Conservation (phyloP, 768 basidiomycete genomes). For the Wakefieldia striispora region DNA sequence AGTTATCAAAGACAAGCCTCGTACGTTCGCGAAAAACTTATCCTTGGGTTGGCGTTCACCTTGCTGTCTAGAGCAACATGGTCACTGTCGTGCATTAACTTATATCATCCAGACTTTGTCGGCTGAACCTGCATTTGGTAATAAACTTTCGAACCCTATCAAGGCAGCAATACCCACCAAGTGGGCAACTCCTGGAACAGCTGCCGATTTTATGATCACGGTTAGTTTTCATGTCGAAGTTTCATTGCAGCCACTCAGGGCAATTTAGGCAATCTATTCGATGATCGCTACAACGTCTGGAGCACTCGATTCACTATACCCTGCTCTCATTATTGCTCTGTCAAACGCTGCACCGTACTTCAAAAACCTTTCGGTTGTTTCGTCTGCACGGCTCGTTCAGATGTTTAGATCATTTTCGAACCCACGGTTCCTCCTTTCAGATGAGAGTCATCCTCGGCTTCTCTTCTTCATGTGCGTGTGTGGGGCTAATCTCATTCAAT, state of each 20-base stretch:
- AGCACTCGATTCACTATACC: constrained; percentile 78
- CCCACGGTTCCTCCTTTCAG: constrained; percentile 84
- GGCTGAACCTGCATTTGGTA: constrained; percentile 75
- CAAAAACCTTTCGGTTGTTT: constrained; percentile 73
- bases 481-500: background rate
- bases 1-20: constrained; percentile 91
- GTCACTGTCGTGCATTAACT: constrained; percentile 82
- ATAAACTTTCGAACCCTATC: constrained; percentile 62
- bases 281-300: constrained; percentile 89
- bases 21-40: constrained; percentile 42
- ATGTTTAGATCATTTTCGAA: constrained; percentile 90
- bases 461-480: constrained; percentile 81
- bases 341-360: constrained; percentile 88
- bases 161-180: constrained; percentile 70
- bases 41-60: constrained; percentile 6
- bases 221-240: constrained; percentile 42
- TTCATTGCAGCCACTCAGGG: constrained; percentile 8
- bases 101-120: constrained; percentile 92
- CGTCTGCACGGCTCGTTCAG: constrained; percentile 82
- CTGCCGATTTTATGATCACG: constrained; percentile 85
- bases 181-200: constrained; percentile 70
- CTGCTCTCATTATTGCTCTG: constrained; percentile 86
- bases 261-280: constrained; percentile 74
- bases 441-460: constrained; percentile 92
- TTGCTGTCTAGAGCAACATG: constrained; percentile 71